phyloP scores from a whole-genome alignment of 805 yeast species.

The Barnettozyma sucrosica region DNA sequence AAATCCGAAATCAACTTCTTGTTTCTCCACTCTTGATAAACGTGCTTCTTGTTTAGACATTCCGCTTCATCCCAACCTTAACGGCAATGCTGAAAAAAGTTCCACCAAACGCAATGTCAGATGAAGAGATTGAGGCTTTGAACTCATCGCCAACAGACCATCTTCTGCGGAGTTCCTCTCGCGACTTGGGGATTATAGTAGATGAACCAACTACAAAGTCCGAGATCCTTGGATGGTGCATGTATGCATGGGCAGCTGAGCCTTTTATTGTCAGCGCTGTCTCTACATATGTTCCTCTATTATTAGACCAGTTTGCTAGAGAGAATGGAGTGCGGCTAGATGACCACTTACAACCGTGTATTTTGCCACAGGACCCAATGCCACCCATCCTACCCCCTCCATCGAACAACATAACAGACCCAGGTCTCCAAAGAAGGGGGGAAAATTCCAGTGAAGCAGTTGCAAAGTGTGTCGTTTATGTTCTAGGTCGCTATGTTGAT shows the following conservation, averaged over 20 bases:
- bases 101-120: background rate
- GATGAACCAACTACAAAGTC: slow-evolving; percentile 29
- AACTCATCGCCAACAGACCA: background rate
- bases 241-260: slow-evolving; percentile 70
- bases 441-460: slow-evolving; percentile 8
- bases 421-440: background rate
- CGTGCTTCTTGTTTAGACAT: background rate
- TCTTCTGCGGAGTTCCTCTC: background rate
- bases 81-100: background rate
- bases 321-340: slow-evolving; percentile 59
- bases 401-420: slow-evolving; percentile 14
- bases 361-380: slow-evolving; percentile 24
- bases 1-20: no score
- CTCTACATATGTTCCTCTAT: slow-evolving; percentile 69
- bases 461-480: slow-evolving; percentile 42
- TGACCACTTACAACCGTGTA: slow-evolving; percentile 57
- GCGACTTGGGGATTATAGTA: slow-evolving; percentile 1
- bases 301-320: slow-evolving; percentile 67
- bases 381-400: slow-evolving; percentile 33
- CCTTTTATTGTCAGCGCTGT: slow-evolving; percentile 78
- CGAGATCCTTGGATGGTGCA: slow-evolving; percentile 62
- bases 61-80: background rate
- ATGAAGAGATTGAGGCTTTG: background rate
- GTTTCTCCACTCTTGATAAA: no score
- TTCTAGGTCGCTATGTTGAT: slow-evolving; percentile 47